Conservation (phyloP, 345 rosid genomes). For the Eutrema japonicum region DNA sequence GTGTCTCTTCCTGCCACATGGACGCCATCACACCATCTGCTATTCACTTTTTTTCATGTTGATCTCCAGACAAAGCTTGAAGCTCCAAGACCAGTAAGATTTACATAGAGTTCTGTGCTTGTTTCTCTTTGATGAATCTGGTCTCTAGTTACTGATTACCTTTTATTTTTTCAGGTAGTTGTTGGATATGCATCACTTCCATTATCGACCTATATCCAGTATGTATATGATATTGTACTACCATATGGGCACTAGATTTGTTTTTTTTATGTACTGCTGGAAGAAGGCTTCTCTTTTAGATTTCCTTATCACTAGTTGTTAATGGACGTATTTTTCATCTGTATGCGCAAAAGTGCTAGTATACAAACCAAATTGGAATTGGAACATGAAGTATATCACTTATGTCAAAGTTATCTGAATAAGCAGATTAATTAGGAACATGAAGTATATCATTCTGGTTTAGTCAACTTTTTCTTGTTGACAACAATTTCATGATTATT, state of each 20-base stretch:
- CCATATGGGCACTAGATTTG: conserved; percentile 6
- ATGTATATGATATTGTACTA: conserved; percentile 47
- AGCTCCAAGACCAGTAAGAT: conserved; percentile 95
- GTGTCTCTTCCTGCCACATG: conserved; percentile 87
- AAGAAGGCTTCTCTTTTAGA: conserved; percentile 27
- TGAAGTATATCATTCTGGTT: conserved; percentile 22
- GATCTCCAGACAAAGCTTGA: conserved; percentile 98
- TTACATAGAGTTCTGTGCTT: conserved; percentile 28
- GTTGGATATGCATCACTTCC: conserved; percentile 96
- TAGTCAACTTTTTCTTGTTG: conserved; percentile 6
- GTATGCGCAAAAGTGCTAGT: conserved; percentile 19
- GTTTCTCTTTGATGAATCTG: conserved; percentile 29
- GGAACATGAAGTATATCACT: conserved; percentile 26
- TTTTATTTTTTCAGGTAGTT: conserved; percentile 60
- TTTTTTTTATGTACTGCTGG: conserved; percentile 18
- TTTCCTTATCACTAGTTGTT: conserved; percentile 25
- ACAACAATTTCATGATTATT: conserved; percentile 26
- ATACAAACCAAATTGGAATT: conserved; percentile 28
- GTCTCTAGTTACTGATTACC: conserved; percentile 21
- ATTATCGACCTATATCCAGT: conserved; percentile 89
- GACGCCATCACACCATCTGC: conserved; percentile 93
- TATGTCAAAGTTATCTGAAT: conserved; percentile 28
- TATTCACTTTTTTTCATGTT: conserved; percentile 95
- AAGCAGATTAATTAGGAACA: conserved; percentile 16
- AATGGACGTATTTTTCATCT: conserved; percentile 12